Evolutionary conservation across 306 rosid species (phyloP), one percentile per base, ranked within the genome.

Genomic region (Myrica gale): DNA sequence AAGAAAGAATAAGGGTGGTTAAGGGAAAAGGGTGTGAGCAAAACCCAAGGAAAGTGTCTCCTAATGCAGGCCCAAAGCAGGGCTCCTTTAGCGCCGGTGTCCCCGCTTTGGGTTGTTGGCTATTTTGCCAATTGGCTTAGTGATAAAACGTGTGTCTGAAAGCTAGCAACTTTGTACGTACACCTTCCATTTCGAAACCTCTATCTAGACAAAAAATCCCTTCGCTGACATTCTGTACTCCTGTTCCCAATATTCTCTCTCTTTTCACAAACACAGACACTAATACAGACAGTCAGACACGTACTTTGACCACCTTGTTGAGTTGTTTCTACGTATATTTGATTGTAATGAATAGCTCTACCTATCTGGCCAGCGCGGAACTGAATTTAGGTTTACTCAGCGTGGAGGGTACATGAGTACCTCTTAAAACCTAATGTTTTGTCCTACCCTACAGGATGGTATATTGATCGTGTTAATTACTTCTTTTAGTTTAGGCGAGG

Each of bases 31-130:
- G 67, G 32, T 26, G 82, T 67, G 82, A 81, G 81, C 91, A 86
- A 80, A 89, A 85, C 84, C 88, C 93, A 91, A 94, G 97, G 88
- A 82, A 74, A 75, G 90, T 94, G 98, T 89, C 90, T 81, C 92
- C 95, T 71, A 81, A 69, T 78, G 80, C 60, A 91, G 88, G 85
- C 71, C 88, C 96, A 89, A 92, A 93, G 90, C 93, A 94, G 90
- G 86, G 79, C 94, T 88, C 76, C 87, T 88, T 91, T 84, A 73
- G 95, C 93, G 98, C 93, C 98, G 96, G 92, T 94, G 98, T 94
- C 90, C 84, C 91, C 95, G 91, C 87, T 87, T 91, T 77, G 70
- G 79, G 65, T 71, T 79, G 81, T 81, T 82, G 57, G 57, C 68
- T 78, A 74, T 71, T 75, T 78, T 13, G 53, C 77, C 63, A 60